Percentiles rank a stretch among this genome's conserved stretches.
phyloP scores from a whole-genome alignment of 2,329 filamentous ascomycete species.

The Exophiala oligosperma region DNA sequence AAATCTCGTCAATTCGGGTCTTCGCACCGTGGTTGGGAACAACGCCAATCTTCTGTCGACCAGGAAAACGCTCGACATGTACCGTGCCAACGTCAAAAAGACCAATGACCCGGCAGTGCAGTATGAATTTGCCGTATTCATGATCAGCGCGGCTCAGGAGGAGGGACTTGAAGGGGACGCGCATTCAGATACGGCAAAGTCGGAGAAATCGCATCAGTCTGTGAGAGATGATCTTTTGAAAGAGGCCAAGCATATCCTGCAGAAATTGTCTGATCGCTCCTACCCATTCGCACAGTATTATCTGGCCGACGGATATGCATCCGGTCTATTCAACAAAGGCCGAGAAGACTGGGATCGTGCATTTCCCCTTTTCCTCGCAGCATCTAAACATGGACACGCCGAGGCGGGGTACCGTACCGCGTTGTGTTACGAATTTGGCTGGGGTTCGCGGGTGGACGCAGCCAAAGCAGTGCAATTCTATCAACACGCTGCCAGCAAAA shows the following conservation, averaged over 20 bases:
- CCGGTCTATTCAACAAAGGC: constrained; percentile 91
- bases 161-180: constrained; percentile 56
- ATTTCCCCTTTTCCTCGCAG: constrained; percentile 88
- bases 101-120: constrained; percentile 86
- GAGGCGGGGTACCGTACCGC: constrained; percentile 93
- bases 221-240: constrained; percentile 69
- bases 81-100: constrained; percentile 94
- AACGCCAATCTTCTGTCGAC: constrained; percentile 89
- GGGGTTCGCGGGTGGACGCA: constrained; percentile 88
- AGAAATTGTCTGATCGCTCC: constrained; percentile 78
- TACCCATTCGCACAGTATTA: constrained; percentile 99
- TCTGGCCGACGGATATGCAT: constrained; percentile 89
- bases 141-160: constrained; percentile 86
- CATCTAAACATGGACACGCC: constrained; percentile 94
- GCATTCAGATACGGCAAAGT: constrained; percentile 34
- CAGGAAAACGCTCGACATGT: constrained; percentile 96
- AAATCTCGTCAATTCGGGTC: constrained; percentile 74
- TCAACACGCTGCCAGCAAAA: constrained; percentile 84
- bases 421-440: constrained; percentile 96
- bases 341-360: constrained; percentile 89
- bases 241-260: constrained; percentile 86
- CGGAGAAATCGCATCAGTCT: constrained; percentile 50
- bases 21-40: constrained; percentile 77
- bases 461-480: constrained; percentile 93
- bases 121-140: constrained; percentile 94